Base-by-base conservation (phyloP, 2,329 filamentous ascomycete genomes). In the Phaeophleospora eucalypticola region DNA sequence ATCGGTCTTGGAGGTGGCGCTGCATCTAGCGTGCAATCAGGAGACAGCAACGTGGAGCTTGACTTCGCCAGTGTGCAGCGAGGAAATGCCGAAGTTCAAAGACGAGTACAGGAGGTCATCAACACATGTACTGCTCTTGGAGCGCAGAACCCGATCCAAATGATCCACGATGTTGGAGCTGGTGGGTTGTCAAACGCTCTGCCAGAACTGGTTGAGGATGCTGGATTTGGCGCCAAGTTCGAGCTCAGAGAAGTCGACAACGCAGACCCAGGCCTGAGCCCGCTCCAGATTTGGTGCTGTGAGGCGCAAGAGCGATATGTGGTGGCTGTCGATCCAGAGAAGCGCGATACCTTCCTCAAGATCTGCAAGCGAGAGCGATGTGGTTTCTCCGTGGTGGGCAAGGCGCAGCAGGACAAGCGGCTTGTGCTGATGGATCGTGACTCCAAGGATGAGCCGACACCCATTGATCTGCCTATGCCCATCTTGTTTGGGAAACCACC, bases 261-360 rank as follows among this genome's bases (percentile, higher is more conserved):
- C 65, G 87, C 88, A 2, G 93, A 97, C 68, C 82, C 78, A 54
- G 86, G 88, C 64, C 91, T 98, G 86, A 95, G 88, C 62, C 93
- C 93, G 16, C 80, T 98, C 48, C 88, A 97, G 65, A 95, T 98
- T 38, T 97, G 91, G 90, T 96, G 93, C 68, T 95, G 91, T 60
- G 91, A 97, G 67, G 89, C 93, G 0, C 93, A 98, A 66, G 93
- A 98, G 69, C 80, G 93, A 66, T 98, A 98, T 61, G 93, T 98
- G 6, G 74, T 98, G 60, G 83, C 94, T 7, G 82, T 98, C 52
- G 89, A 90, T 51, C 80, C 82, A 42, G 84, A 93, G 16, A 78
- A 83, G 43, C 79, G 97, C 62, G 89, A 91, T 60, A 73, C 74
- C 17, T 86, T 86, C 68, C 78, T 76, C 55, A 71, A 83, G 70